These are phyloP conservation scores for Eudorina sp. DNA, from an alignment of 139 green algal genomes.

Conservation along the genomic window DNA sequence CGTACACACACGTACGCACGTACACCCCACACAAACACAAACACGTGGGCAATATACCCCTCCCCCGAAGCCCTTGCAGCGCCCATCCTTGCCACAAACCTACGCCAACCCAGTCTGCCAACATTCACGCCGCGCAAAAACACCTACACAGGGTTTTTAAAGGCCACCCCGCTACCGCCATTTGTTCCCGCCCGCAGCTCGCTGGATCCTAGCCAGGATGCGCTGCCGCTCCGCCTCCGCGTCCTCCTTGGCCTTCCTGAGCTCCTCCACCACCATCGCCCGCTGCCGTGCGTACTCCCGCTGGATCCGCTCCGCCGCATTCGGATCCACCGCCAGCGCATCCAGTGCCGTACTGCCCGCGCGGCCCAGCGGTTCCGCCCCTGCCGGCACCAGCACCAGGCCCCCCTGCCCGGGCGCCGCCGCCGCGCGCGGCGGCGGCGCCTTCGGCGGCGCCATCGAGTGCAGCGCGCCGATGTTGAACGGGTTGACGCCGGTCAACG, in stretches of 20 bases:
- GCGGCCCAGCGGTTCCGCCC: not conserved
- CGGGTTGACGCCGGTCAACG: not conserved
- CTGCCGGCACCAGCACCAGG: not conserved
- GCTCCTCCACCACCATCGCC: constrained; percentile 52
- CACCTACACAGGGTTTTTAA: too few species aligned
- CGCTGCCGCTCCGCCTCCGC: constrained; percentile 53
- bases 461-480: constrained; percentile 42
- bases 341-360: not conserved
- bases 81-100: too few species aligned
- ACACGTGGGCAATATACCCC: too few species aligned
- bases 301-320: constrained; percentile 39
- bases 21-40: too few species aligned
- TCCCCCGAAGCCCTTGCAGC: too few species aligned
- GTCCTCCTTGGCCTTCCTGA: constrained; percentile 56
- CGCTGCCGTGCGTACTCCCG: constrained; percentile 56
- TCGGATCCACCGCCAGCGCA: not conserved
- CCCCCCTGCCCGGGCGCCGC: not conserved
- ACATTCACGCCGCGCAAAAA: too few species aligned
- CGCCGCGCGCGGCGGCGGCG: not conserved
- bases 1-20: too few species aligned
- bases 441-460: not conserved
- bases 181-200: constrained; percentile 19
- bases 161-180: too few species aligned
- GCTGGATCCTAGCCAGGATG: constrained; percentile 58
- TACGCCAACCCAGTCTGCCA: too few species aligned